phyloP scores from a whole-genome alignment of 169 alveolate species.

The Eimeria necatrix region DNA sequence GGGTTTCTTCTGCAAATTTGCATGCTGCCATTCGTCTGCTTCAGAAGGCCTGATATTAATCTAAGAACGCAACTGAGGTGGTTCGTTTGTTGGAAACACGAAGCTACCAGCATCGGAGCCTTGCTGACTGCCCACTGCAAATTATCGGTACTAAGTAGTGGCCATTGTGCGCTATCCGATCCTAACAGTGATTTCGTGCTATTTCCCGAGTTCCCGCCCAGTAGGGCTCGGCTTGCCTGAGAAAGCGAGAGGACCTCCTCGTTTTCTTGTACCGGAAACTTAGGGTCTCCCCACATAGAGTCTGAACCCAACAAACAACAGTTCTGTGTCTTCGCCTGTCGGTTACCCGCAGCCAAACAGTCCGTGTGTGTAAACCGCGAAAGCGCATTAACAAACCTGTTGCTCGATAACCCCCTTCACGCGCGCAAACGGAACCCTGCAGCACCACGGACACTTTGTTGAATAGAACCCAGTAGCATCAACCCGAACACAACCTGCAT shows the following conservation, averaged over 20 bases:
- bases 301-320: slow-evolving; percentile 72
- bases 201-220: not conserved
- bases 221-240: slow-evolving; percentile 74
- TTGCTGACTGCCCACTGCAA: no score
- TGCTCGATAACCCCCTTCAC: slow-evolving; percentile 92
- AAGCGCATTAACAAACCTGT: slow-evolving; percentile 72
- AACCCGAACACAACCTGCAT: not conserved
- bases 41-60: not conserved
- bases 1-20: no score
- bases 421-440: slow-evolving; percentile 92
- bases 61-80: not conserved
- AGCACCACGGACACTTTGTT: slow-evolving; percentile 4
- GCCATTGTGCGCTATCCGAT: no score
- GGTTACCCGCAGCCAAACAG: no score
- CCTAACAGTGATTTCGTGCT: no score
- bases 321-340: no score
- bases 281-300: slow-evolving; percentile 90
- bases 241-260: slow-evolving; percentile 90
- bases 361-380: no score
- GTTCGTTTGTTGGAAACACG: no score
- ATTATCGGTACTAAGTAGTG: no score
- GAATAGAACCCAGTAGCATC: not conserved
- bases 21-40: not conserved
- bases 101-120: no score
- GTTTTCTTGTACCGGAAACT: slow-evolving; percentile 91